Evolutionary conservation across 2,329 filamentous ascomycete genomes (phyloP), one percentile per base, ranked within the genome.

Genomic region (Penicillium sp.): DNA sequence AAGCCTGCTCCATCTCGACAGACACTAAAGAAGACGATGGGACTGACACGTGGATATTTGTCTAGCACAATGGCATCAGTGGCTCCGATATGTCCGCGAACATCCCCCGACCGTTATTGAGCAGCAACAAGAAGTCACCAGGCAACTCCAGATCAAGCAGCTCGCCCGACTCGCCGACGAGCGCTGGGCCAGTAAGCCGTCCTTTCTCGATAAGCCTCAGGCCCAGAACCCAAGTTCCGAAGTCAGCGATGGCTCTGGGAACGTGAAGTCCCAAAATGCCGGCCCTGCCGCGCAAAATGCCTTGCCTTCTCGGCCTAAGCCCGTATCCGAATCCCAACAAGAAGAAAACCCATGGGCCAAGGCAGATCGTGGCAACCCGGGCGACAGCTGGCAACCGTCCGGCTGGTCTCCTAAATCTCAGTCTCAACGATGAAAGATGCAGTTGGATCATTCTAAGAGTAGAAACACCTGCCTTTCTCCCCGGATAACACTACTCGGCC

Each of bases 371-470:
- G 80, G 52, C 2, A 55, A 78, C 0, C 83, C 85, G 0, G 79
- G 86, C 50, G 86, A 89, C 67, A 77, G 74, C n/a, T 90, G 86
- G 86, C 85, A 89, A 70, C 88, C 88, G 0, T 68, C 83, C 44
- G 75, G 84, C 3, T 90, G 87, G 87, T 75, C 70, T 5, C 84
- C 84, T 3, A 71, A 71, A 2, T 61, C 76, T n/a, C 67, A 71
- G 2, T 61, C 76, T 16, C 67, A 69, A 26, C 77, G 74, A 62
- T 65, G 58, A 56, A 28, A 37, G 16, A 37, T 19, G 6, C n/a
- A 36, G 5, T 21, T 16, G 34, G 33, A 18, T 7, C 5, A 7
- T n/a, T n/a, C n/a, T n/a, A n/a, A n/a, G n/a, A n/a, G n/a, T n/a
- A n/a, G n/a, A n/a, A n/a, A n/a, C n/a, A n/a, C 24, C 24, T 28